These are phyloP conservation scores for Rhynchosporium secalis DNA, from an alignment of 2,329 filamentous ascomycete genomes.

Conservation along the genomic window DNA sequence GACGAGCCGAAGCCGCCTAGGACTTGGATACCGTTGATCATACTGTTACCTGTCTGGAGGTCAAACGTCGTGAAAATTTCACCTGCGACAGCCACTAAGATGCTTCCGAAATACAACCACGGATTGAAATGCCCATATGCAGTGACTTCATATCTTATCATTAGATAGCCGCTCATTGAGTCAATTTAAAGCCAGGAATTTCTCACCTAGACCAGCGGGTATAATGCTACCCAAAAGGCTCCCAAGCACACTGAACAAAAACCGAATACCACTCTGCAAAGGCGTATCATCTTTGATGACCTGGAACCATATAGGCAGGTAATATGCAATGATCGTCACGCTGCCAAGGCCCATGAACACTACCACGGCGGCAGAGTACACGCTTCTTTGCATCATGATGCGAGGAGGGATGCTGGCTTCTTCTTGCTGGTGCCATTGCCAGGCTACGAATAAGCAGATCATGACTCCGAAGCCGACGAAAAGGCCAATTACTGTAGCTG, in stretches of 20 bases:
- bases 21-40: conserved; percentile 30
- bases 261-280: conserved; percentile 41
- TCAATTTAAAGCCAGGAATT: not conserved
- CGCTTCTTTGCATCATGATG: conserved; percentile 41
- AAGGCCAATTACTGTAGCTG: conserved; percentile 39
- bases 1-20: conserved; percentile 54
- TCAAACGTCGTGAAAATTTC: conserved; percentile 27
- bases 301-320: conserved; percentile 52
- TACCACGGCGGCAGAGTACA: conserved; percentile 35
- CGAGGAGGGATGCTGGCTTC: conserved; percentile 43
- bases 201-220: conserved; percentile 32
- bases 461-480: conserved; percentile 36
- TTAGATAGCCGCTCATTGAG: not conserved
- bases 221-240: conserved; percentile 34
- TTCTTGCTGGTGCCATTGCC: conserved; percentile 41
- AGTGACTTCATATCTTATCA: conserved; percentile 28
- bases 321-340: conserved; percentile 42
- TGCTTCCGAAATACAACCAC: conserved; percentile 23
- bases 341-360: conserved; percentile 25
- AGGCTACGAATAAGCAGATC: conserved; percentile 31
- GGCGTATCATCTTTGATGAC: conserved; percentile 43
- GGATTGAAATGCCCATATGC: conserved; percentile 34
- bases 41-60: conserved; percentile 17
- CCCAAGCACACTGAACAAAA: conserved; percentile 43
- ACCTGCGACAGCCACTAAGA: conserved; percentile 16